Evolutionary conservation across 495 filamentous ascomycete species (phyloP), one percentile per base, ranked within the genome.

Genomic region (Astrothelium subdiscretum): DNA sequence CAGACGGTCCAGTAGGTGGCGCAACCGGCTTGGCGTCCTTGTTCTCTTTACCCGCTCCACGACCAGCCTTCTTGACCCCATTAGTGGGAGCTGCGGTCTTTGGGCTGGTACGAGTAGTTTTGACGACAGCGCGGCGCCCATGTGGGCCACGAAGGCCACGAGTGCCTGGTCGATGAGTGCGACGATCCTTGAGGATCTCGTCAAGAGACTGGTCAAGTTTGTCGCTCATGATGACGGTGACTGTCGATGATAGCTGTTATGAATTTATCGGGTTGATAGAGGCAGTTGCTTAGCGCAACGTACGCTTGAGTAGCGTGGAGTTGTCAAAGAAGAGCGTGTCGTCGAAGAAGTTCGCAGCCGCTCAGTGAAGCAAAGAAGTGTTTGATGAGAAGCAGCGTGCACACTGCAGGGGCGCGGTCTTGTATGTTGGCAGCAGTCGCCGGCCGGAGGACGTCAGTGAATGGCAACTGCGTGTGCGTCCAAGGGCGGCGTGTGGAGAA

Each of bases 141-240:
- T 63, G 61, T 20, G 54, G 60, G 20, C 35, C 27, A 68, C 78
- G 77, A 62, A 75, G 73, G 63, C 80, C 82, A 71, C 72, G 77
- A 58, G 76, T 79, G 69, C 83, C 80, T 68, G 81, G 81, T 66
- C 84, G 84, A 73, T 82, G 85, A 68, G 85, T 80, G 68, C 82
- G 81, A 67, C 84, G 84, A 72, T 83, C 85, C 69, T 85, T 88
- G 81, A 97, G 83, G 74, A 98, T 96, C 76, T 96, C 90, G 73
- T 97, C 94, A 62, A 98, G 85, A 78, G 91, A 90, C 79, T 91
- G 84, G 74, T 97, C 90, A 67, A 98, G 86, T 78, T 97, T 97
- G 74, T 83, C 85, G 78, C 91, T 89, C 91, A 95, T 96, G 61
- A 38, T 13, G 48, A 15, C 44, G 44, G 29, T 58, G 4, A 40